Evolutionary conservation across 2,329 filamentous ascomycete species (phyloP).

Genomic region (Cytospora paraplurivora): DNA sequence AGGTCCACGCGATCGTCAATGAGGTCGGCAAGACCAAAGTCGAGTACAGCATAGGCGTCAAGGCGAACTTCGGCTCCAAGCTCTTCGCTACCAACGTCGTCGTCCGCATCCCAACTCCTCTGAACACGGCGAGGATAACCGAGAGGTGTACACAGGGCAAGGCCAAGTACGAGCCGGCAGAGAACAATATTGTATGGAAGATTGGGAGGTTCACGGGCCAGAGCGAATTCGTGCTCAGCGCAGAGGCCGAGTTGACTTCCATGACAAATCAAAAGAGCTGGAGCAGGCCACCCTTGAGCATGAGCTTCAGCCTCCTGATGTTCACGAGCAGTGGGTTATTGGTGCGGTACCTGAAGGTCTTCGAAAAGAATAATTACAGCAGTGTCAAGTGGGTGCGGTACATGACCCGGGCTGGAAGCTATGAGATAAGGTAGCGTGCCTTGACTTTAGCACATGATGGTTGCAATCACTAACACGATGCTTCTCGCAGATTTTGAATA

Average conservation of each 20-base stretch:
- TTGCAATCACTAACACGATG: not conserved
- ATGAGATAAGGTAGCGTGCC: slow-evolving; percentile 78
- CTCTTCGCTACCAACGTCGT: slow-evolving; percentile 97
- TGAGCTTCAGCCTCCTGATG: slow-evolving; percentile 95
- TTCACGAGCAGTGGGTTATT: slow-evolving; percentile 93
- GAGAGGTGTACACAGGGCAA: slow-evolving; percentile 95
- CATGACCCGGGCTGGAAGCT: slow-evolving; percentile 97
- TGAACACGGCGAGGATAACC: slow-evolving; percentile 93
- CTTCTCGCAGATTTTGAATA: slow-evolving; percentile 12
- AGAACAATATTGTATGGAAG: slow-evolving; percentile 99
- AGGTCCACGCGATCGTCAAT: slow-evolving; percentile 97
- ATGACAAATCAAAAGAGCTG: slow-evolving; percentile 99
- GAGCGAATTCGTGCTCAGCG: slow-evolving; percentile 91
- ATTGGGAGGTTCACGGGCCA: slow-evolving; percentile 98
- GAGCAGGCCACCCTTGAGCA: slow-evolving; percentile 87
- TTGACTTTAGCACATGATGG: slow-evolving; percentile 31
- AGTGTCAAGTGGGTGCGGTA: slow-evolving; percentile 99
- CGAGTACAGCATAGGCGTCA: slow-evolving; percentile 96
- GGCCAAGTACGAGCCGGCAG: slow-evolving; percentile 96
- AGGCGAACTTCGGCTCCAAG: slow-evolving; percentile 94
- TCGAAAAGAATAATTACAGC: slow-evolving; percentile 98
- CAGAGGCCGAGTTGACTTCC: slow-evolving; percentile 87
- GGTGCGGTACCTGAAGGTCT: slow-evolving; percentile 95
- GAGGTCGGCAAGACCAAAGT: slow-evolving; percentile 97
- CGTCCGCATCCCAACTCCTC: slow-evolving; percentile 88